Percentiles rank a stretch among this genome's conserved stretches.
phyloP scores from a whole-genome alignment of 257 asterid genomes.

The Solanum etuberosum region DNA sequence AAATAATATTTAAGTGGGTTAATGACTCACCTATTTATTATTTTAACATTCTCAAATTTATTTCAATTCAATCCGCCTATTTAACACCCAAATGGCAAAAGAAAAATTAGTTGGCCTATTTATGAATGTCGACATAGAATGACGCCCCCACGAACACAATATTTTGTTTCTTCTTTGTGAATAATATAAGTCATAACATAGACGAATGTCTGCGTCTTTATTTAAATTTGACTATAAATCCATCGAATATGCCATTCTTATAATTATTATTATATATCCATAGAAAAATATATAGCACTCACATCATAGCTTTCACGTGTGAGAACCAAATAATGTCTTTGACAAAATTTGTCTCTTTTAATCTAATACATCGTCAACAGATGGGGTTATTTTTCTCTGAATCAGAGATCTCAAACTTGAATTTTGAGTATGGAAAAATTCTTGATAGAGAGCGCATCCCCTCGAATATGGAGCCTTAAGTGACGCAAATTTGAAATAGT shows the following conservation, averaged over 20 bases:
- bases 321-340: background rate
- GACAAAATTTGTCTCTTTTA: background rate
- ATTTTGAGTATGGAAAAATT: no score
- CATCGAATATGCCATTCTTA: background rate
- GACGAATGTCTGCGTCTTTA: background rate
- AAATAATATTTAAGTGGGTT: no score
- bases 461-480: no score
- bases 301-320: background rate
- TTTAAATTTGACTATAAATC: background rate
- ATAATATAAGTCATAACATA: background rate
- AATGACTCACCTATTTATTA: background rate
- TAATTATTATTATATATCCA: background rate
- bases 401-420: no score
- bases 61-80: background rate
- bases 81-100: rapidly evolving
- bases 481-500: no score
- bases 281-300: background rate
- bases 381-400: no score
- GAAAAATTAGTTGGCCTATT: background rate
- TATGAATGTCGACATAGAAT: background rate
- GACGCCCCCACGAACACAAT: background rate
- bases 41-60: no score
- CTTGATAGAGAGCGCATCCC: background rate
- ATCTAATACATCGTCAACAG: background rate
- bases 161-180: background rate